Evolutionary conservation across 2,329 filamentous ascomycete genomes (phyloP).

Genomic region (Paraphaeosphaeria sporulosa): DNA sequence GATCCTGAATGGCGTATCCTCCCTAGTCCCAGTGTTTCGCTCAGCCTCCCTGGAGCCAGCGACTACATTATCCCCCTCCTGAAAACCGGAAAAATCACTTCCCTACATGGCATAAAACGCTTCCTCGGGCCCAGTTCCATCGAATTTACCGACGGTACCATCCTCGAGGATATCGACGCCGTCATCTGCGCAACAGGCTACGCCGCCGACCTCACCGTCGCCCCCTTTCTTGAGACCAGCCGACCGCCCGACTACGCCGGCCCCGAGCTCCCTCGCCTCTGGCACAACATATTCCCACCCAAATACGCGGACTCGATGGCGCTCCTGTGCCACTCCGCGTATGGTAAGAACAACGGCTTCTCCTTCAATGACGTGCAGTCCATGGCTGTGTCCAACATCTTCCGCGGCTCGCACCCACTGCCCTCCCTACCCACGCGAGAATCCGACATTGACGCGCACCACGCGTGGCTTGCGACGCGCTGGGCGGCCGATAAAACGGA

Average conservation of each 20-base stretch:
- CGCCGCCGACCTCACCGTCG: constrained; percentile 32
- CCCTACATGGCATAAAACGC: constrained; percentile 30
- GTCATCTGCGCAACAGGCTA: constrained; percentile 51
- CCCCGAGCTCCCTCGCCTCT: constrained; percentile 26
- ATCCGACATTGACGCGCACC: constrained; percentile 16
- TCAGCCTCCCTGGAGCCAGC: constrained; percentile 39
- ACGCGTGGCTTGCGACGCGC: constrained; percentile 21
- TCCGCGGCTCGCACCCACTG: constrained; percentile 19
- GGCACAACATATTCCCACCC: constrained; percentile 27
- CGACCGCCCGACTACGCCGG: constrained; percentile 36
- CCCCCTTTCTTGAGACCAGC: constrained; percentile 30
- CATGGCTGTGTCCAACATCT: constrained; percentile 26
- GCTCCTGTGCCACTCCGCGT: constrained; percentile 23
- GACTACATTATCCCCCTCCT: constrained; percentile 39
- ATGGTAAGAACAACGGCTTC: constrained; percentile 28
- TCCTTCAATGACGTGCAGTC: constrained; percentile 27
- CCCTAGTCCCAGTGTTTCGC: constrained; percentile 28
- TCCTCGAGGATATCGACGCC: constrained; percentile 41
- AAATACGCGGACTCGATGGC: constrained; percentile 23
- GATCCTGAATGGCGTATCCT: constrained; percentile 24
- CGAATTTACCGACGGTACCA: constrained; percentile 40
- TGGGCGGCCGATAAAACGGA: constrained; percentile 20
- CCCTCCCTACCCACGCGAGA: constrained; percentile 19
- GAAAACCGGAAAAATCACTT: constrained; percentile 35
- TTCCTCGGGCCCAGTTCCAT: constrained; percentile 34